These are phyloP conservation scores for Thuja plicata DNA, from an alignment of 83 land plant species.

Conservation along the genomic window DNA sequence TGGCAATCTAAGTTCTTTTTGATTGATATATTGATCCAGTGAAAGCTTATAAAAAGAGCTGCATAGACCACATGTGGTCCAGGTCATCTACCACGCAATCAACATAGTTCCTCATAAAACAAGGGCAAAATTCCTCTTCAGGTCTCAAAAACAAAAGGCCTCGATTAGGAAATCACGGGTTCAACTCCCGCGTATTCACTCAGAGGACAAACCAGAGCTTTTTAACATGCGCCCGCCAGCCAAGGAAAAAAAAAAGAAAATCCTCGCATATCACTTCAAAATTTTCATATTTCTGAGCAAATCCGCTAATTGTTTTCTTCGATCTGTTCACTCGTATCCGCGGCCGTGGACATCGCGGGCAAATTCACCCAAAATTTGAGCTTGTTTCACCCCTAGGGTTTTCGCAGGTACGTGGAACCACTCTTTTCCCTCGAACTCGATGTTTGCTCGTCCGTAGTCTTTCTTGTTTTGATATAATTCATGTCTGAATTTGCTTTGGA, in stretches of 20 bases:
- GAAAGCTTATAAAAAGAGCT: too few species aligned
- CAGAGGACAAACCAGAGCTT: constrained; percentile 10
- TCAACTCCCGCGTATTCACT: constrained; percentile 10
- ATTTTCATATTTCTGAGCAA: background rate
- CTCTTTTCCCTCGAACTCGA: background rate
- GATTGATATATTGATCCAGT: too few species aligned
- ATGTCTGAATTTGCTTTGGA: background rate
- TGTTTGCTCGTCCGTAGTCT: background rate
- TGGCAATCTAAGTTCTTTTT: too few species aligned
- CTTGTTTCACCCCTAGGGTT: background rate
- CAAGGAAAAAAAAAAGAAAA: background rate
- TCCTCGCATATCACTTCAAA: background rate
- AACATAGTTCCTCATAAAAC: background rate
- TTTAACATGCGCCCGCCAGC: background rate
- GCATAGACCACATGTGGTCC: background rate
- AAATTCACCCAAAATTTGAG: background rate
- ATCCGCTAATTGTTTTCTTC: background rate
- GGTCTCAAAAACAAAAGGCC: background rate
- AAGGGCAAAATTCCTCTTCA: constrained; percentile 8
- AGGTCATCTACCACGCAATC: background rate
- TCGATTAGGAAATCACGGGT: background rate
- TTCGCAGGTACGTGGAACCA: background rate
- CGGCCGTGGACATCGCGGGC: background rate
- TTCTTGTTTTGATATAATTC: background rate
- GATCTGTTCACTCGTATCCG: background rate